Evolutionary conservation across 257 asterid genomes (phyloP).

Genomic region (Solanum arcanum): DNA sequence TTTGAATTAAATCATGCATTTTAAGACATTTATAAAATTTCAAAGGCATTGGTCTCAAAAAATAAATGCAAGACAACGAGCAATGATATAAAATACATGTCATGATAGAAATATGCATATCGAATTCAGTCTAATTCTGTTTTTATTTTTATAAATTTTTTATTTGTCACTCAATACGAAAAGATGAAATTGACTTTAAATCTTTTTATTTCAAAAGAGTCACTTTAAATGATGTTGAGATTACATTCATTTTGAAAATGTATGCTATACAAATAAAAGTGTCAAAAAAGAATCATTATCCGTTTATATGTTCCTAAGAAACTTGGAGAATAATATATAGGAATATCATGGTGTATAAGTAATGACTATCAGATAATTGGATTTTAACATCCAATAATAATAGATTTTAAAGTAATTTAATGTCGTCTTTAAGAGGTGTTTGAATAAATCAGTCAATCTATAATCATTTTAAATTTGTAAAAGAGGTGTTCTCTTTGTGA

Average conservation of each 20-base stretch:
- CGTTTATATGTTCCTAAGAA: neutral
- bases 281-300: neutral
- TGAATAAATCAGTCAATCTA: neutral
- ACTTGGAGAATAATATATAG: neutral
- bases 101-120: neutral
- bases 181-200: neutral
- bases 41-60: neutral
- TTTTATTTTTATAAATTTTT: no score
- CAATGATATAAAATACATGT: neutral
- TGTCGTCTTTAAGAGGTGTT: neutral
- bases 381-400: neutral
- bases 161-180: neutral
- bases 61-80: neutral
- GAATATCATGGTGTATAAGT: neutral
- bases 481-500: neutral
- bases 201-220: neutral
- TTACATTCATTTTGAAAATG: neutral
- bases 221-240: neutral
- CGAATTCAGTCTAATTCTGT: no score
- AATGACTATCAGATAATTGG: neutral
- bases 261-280: no score
- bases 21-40: neutral
- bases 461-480: neutral
- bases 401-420: neutral
- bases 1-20: no score